A percentile compares a stretch with the other conserved stretches of the same genome.
phyloP scores from a whole-genome alignment of 768 basidiomycete genomes.

The Lactifluus subvellereus region DNA sequence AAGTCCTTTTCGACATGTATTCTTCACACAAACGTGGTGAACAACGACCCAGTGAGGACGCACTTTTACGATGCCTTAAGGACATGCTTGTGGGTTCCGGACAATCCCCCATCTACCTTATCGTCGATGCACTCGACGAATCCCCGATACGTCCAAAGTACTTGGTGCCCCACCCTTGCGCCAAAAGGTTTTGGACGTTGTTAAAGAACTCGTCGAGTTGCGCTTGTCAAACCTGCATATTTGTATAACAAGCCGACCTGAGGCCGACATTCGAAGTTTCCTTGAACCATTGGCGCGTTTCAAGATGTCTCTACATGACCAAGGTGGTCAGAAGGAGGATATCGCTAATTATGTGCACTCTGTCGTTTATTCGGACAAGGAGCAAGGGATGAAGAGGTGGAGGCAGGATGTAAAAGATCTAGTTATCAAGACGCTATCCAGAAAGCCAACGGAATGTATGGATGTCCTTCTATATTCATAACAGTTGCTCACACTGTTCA shows the following conservation, averaged over 20 bases:
- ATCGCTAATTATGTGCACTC: background rate
- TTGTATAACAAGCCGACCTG: background rate
- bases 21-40: too few relatives aligned
- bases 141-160: background rate
- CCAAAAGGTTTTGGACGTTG: background rate
- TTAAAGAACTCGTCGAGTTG: background rate
- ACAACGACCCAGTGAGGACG: too few relatives aligned
- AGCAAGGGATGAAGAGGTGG: background rate
- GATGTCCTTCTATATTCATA: background rate
- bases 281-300: background rate
- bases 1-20: too few relatives aligned
- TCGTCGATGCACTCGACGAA: too few relatives aligned
- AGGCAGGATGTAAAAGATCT: background rate
- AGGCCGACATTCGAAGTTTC: background rate
- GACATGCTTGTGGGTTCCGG: background rate
- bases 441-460: background rate
- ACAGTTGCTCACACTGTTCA: background rate
- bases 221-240: background rate
- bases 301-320: background rate
- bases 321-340: background rate
- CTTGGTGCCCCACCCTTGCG: background rate
- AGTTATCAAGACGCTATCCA: background rate
- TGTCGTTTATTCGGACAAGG: background rate
- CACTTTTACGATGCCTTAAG: background rate
- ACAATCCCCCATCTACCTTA: background rate